Base-by-base conservation (phyloP, 352 stramenopile genomes). In the Phytophthora megakarya region DNA sequence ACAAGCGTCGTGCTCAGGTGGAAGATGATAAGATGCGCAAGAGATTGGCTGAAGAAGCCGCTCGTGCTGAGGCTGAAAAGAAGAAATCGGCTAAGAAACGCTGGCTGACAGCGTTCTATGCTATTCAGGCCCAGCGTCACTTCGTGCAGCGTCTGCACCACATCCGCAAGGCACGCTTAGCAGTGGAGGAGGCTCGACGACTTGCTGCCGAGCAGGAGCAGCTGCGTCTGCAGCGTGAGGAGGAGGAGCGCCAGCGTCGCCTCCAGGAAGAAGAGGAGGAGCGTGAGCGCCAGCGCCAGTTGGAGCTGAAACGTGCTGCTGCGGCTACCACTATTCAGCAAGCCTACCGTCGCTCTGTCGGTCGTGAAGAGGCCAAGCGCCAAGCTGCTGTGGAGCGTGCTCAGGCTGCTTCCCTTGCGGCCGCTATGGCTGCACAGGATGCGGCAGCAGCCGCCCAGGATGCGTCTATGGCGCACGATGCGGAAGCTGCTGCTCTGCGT, bases 11-110 rank as follows among this genome's bases (percentile, higher is more conserved):
- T 26, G 67, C 87, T 19, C 81, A 91, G 56, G 55, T 93, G 10
- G 69, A 86, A 48, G 87, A 96, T 56, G 87, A 87, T 16, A 89
- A 88, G 59, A 67, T 94, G 64, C 87, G 87, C 51, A 86, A 90
- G 75, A 76, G 87, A 13, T 55, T 96, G n/a, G 54, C 74, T 10
- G 77, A 91, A 1, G 85, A 96, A 73, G 81, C 81, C n/a, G 81
- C 80, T 25, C 83, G 81, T n/a, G 50, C 69, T 2, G 68, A 80
- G 42, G 58, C 76, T 10, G 80, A 87, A 56, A 88, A 84, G 60
- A 88, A 93, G 69, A 77, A 93, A 60, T 89, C 79, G 22, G 86
- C 87, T 22, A 91, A 90, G 65, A 86, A 82, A 57, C 85, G 87
- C 55, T 96, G 87, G 87, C 71, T 87, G 15, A 78, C 78, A 23